phyloP scores from a whole-genome alignment of 805 yeast genomes.

The Kodamaea jinghongensis region DNA sequence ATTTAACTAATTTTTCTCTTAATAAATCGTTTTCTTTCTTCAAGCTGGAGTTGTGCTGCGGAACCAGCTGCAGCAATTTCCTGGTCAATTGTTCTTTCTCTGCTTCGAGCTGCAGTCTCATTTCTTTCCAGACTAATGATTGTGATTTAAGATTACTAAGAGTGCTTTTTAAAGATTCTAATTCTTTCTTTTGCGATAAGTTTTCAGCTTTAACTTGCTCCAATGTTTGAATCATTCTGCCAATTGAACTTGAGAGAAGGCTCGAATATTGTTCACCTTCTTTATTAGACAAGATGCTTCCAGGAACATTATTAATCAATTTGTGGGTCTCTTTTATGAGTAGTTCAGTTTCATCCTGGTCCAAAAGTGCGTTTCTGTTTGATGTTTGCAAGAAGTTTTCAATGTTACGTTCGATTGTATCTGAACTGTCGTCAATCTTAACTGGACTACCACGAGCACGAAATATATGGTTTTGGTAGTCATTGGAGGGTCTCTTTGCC shows the following conservation, averaged over 20 bases:
- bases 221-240: slow-evolving; percentile 20
- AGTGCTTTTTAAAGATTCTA: not conserved
- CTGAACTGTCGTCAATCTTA: slow-evolving; percentile 7
- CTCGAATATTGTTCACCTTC: slow-evolving; percentile 28
- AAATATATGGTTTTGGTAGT: slow-evolving; percentile 18
- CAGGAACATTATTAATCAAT: slow-evolving; percentile 23
- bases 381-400: slow-evolving; percentile 11
- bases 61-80: slow-evolving; percentile 14
- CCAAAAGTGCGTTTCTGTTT: slow-evolving; percentile 6
- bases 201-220: slow-evolving; percentile 4
- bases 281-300: slow-evolving; percentile 15
- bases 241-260: slow-evolving; percentile 26
- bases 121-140: slow-evolving; percentile 5
- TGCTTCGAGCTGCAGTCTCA: slow-evolving; percentile 8
- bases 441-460: slow-evolving; percentile 16
- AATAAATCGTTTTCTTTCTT: slow-evolving; percentile 28
- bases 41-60: slow-evolving; percentile 20
- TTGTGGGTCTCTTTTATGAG: slow-evolving; percentile 30
- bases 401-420: slow-evolving; percentile 12
- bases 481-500: slow-evolving; percentile 15
- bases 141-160: not conserved
- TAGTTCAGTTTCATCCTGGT: slow-evolving; percentile 19
- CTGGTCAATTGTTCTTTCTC: slow-evolving; percentile 14
- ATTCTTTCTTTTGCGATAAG: slow-evolving; percentile 3
- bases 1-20: slow-evolving; percentile 33